Evolutionary conservation across 257 asterid genomes (phyloP).

Genomic region (Nicotiana obtusifolia): DNA sequence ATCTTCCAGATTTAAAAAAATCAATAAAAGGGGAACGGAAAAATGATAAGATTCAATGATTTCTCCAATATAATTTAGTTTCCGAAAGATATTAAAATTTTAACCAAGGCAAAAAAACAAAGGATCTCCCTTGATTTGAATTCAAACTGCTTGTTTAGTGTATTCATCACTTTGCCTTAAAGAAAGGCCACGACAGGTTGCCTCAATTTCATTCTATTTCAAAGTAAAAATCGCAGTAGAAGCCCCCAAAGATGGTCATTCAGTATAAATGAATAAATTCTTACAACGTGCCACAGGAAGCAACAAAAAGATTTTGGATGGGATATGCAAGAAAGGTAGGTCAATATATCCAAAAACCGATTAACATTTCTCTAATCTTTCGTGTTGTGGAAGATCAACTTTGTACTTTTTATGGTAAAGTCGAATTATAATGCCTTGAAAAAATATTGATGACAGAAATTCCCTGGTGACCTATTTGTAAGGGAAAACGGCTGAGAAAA

Average conservation of each 20-base stretch:
- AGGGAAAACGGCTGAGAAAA: background rate
- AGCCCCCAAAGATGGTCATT: background rate
- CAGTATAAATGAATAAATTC: background rate
- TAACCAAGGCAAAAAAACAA: background rate
- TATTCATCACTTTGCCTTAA: background rate
- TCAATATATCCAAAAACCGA: background rate
- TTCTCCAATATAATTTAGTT: background rate
- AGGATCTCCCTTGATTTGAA: background rate
- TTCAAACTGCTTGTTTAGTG: background rate
- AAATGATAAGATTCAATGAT: background rate
- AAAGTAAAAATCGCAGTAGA: background rate
- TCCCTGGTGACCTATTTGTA: background rate
- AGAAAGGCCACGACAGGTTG: background rate
- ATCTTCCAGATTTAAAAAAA: background rate
- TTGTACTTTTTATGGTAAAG: background rate
- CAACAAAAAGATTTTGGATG: background rate
- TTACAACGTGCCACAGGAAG: background rate
- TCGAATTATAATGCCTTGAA: background rate
- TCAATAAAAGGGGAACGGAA: background rate
- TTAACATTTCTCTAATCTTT: background rate
- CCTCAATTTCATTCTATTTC: background rate
- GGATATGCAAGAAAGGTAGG: background rate
- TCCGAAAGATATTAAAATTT: background rate
- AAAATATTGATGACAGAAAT: background rate
- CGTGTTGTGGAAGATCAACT: background rate